A percentile compares a stretch with the other conserved stretches of the same genome.
These are phyloP conservation scores for Pyrus pyrifolia DNA, from an alignment of 306 rosid species.

Conservation along the genomic window DNA sequence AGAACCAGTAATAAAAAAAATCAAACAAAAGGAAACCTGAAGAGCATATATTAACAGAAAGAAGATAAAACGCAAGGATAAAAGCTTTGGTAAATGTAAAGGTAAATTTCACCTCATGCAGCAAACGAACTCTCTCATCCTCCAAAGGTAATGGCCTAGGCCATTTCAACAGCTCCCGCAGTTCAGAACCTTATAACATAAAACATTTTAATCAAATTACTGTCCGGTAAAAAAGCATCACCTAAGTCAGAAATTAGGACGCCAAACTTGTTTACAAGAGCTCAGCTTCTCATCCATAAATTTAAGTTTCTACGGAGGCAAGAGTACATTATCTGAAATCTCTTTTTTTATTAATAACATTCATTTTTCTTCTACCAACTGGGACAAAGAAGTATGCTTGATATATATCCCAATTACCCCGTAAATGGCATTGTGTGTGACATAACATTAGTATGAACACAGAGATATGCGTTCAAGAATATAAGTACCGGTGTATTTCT, in stretches of 20 bases:
- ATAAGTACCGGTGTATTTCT: conserved; percentile 65
- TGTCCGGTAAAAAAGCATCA: background rate
- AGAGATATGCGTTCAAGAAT: conserved; percentile 11
- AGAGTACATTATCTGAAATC: background rate
- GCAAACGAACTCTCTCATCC: conserved; percentile 85
- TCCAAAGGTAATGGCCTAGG: conserved; percentile 96
- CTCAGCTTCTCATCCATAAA: background rate
- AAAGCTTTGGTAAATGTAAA: background rate
- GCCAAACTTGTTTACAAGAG: background rate
- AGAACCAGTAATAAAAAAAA: background rate
- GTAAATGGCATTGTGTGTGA: background rate
- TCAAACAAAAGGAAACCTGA: conserved; percentile 4
- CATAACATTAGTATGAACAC: background rate
- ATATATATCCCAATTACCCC: background rate
- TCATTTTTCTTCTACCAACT: background rate
- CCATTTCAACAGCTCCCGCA: conserved; percentile 78
- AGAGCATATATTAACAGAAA: background rate
- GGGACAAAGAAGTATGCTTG: background rate
- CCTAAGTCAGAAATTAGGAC: background rate
- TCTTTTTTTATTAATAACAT: background rate
- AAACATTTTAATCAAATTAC: conserved; percentile 15
- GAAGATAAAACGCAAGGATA: background rate
- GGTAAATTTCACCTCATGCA: conserved; percentile 63
- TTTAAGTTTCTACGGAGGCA: background rate
- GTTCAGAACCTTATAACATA: conserved; percentile 54